These are phyloP conservation scores for Clarireedia hainanense DNA, from an alignment of 2,329 filamentous ascomycete genomes.

Conservation along the genomic window DNA sequence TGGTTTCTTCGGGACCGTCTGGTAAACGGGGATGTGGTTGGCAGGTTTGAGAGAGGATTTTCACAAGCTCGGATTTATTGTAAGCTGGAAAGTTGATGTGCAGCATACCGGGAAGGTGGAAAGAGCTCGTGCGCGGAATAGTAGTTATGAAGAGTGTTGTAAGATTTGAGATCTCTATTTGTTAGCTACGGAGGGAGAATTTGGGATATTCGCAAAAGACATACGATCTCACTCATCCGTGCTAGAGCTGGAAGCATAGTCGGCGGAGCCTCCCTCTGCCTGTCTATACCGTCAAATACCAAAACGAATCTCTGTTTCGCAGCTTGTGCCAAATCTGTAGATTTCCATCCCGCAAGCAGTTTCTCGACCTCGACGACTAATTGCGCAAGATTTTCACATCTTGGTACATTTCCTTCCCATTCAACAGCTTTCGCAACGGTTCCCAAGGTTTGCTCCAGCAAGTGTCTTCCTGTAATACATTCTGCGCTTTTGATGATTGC, in stretches of 20 bases:
- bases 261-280: slow-evolving; percentile 68
- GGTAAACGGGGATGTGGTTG: slow-evolving; percentile 40
- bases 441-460: slow-evolving; percentile 63
- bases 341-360: slow-evolving; percentile 38
- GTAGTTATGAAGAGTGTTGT: slow-evolving; percentile 72
- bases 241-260: slow-evolving; percentile 77
- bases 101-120: slow-evolving; percentile 63
- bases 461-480: slow-evolving; percentile 70
- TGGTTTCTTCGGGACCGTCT: slow-evolving; percentile 40
- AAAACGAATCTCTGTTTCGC: slow-evolving; percentile 57
- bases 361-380: slow-evolving; percentile 64
- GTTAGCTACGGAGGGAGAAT: slow-evolving; percentile 9
- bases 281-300: slow-evolving; percentile 82
- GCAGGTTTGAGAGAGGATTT: slow-evolving; percentile 56
- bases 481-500: slow-evolving; percentile 62
- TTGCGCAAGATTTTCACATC: slow-evolving; percentile 75
- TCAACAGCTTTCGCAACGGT: slow-evolving; percentile 47
- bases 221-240: slow-evolving; percentile 70
- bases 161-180: slow-evolving; percentile 63
- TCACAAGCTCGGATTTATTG: slow-evolving; percentile 68
- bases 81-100: slow-evolving; percentile 82
- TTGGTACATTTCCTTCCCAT: slow-evolving; percentile 42
- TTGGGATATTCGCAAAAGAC: slow-evolving; percentile 25
- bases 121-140: slow-evolving; percentile 58
- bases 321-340: slow-evolving; percentile 20